Base-by-base conservation (phyloP, 2,329 filamentous ascomycete species). In the Pseudocercospora pini-densiflorae region DNA sequence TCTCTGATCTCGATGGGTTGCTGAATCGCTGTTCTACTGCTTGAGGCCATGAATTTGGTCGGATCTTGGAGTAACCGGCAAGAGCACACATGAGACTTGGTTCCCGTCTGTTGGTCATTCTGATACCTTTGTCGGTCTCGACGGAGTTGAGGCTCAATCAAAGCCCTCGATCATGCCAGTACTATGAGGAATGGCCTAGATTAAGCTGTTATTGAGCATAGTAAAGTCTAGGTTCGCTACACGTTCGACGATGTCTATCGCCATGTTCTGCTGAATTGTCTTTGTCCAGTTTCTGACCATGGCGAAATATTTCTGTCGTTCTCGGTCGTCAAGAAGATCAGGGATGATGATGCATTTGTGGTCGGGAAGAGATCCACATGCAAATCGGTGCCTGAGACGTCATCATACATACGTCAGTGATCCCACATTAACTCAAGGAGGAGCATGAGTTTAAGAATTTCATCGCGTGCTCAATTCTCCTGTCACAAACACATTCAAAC, bases 401-500 rank as follows among this genome's bases (percentile, higher is more conserved):
- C 31, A 31, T 36, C 55, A 58, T 43, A 23, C 40, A 58, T 58
- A 43, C 55, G 55, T 58, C 31, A 58, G 55, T 58, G 55, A 27
- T 19, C 19, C 33, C 33, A 29, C 55, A 19, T 27, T 16, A 55
- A 27, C 27, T 31, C 14, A 1, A 49, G 16, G 21, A 24, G 24
- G 23, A 55, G 51, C 27, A 19, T 31, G 51, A 55, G 27, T 55
- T 55, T 55, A 55, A 55, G 51, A 40, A 58, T 58, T 63, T 55
- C 57, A 49, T 61, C 63, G 59, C 63, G 63, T 65, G 63, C 58
- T 65, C 58, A 24, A n/a, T 61, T 61, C 33, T 51, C 49, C 21
- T 45, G 36, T 7, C 24, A 59, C 45, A 27, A 53, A 59, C 47
- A 43, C 21, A 31, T n/a, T 47, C 51, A 31, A 33, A 47, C 51